phyloP scores from a whole-genome alignment of 1,284 basidiomycete species.

The Leccinum huronense region DNA sequence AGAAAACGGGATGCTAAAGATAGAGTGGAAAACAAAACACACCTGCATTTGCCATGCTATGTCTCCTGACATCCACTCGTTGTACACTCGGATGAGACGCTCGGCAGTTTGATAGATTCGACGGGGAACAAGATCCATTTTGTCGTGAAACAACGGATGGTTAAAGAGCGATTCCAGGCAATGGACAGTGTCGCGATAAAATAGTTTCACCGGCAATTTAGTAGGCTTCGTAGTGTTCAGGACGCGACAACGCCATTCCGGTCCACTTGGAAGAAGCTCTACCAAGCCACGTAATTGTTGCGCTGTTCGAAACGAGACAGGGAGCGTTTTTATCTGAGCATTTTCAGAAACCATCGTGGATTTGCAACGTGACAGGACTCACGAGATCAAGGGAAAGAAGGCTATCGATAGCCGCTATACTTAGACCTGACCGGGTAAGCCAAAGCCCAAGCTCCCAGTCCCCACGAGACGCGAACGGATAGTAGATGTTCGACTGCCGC shows the following conservation, averaged over 20 bases:
- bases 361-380: not conserved
- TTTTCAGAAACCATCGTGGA: not conserved
- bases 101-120: not conserved
- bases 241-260: not conserved
- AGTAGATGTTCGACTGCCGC: not conserved
- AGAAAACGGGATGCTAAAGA: too few relatives aligned
- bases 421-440: not conserved
- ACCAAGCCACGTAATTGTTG: not conserved
- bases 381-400: not conserved
- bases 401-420: not conserved
- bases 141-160: not conserved
- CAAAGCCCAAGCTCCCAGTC: not conserved
- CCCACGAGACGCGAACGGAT: not conserved
- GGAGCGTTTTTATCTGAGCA: not conserved
- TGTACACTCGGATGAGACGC: not conserved
- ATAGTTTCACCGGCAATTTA: not conserved
- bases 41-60: too few relatives aligned
- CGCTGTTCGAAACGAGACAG: not conserved
- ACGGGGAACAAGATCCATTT: not conserved
- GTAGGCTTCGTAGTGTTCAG: not conserved
- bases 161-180: not conserved
- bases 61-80: too few relatives aligned
- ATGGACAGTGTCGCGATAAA: not conserved
- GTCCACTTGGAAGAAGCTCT: not conserved
- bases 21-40: too few relatives aligned